Percentiles rank a stretch among this genome's conserved stretches.
phyloP scores from a whole-genome alignment of 345 rosid genomes.

The Tarenaya hassleriana region DNA sequence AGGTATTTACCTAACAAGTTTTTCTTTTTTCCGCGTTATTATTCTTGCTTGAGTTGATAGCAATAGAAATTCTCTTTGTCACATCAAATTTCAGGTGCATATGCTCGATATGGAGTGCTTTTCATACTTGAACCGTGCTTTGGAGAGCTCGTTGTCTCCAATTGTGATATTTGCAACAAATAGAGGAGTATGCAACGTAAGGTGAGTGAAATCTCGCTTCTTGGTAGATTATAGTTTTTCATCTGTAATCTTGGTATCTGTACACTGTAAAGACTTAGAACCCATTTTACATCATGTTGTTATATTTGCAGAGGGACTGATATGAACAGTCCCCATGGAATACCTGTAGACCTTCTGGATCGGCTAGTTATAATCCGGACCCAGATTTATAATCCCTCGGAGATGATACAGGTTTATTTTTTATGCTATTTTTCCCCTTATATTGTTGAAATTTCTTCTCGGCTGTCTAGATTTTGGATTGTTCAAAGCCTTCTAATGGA shows the following conservation, averaged over 20 bases:
- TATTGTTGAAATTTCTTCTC: neutral
- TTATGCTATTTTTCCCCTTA: no score
- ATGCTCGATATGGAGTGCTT: conserved; percentile 99
- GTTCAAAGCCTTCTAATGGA: conserved; percentile 7
- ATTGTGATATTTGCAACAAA: conserved; percentile 97
- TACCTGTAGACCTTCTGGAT: conserved; percentile 89
- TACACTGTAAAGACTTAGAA: no score
- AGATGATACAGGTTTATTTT: conserved; percentile 85
- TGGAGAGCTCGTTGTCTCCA: conserved; percentile 92
- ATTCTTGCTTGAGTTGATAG: conserved; percentile 4
- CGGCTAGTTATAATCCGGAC: conserved; percentile 84
- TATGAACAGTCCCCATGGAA: conserved; percentile 93
- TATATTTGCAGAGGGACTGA: conserved; percentile 82
- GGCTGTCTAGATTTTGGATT: neutral
- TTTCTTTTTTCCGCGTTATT: conserved; percentile 5
- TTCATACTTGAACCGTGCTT: conserved; percentile 91
- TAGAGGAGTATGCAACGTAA: conserved; percentile 91
- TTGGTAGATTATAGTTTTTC: neutral
- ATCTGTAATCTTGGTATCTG: no score
- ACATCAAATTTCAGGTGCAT: conserved; percentile 56
- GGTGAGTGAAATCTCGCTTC: conserved; percentile 36
- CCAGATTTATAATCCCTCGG: conserved; percentile 81
- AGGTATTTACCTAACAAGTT: conserved; percentile 41
- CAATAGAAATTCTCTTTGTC: neutral
- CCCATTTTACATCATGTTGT: no score